Evolutionary conservation across 331 rosid species (phyloP).

Genomic region (Malus hybrid): DNA sequence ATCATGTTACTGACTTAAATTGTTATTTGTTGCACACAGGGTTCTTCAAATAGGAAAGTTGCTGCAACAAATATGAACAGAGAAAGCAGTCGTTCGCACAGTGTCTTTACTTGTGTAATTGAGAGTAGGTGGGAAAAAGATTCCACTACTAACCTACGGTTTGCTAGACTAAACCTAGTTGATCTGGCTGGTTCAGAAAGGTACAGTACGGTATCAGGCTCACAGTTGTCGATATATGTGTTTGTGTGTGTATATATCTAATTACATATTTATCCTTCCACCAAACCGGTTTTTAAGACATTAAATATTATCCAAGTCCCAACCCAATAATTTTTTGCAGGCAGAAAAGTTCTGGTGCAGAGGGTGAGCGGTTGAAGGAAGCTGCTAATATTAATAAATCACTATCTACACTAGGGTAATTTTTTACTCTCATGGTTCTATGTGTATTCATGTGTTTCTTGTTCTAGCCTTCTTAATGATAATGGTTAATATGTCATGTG

Average conservation of each 20-base stretch:
- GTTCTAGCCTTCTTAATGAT: background rate
- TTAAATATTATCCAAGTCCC: conserved; percentile 3
- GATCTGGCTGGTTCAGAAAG: conserved; percentile 99
- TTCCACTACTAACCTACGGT: conserved; percentile 78
- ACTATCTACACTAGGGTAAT: conserved; percentile 86
- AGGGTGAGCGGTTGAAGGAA: conserved; percentile 97
- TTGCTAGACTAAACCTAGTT: conserved; percentile 88
- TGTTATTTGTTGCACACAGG: conserved; percentile 44
- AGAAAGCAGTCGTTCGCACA: conserved; percentile 96
- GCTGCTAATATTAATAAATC: conserved; percentile 95
- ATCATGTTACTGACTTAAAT: conserved; percentile 7
- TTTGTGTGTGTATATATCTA: background rate
- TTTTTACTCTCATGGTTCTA: background rate
- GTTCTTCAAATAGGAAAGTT: conserved; percentile 93
- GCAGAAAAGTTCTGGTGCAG: conserved; percentile 98
- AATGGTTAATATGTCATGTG: conserved; percentile 12
- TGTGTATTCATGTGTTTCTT: background rate
- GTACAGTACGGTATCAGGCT: conserved; percentile 27
- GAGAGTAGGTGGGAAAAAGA: conserved; percentile 97
- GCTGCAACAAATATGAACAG: conserved; percentile 98
- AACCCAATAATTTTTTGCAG: conserved; percentile 27
- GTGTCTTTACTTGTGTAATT: conserved; percentile 95
- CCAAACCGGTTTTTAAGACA: background rate
- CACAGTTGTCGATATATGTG: conserved; percentile 3
- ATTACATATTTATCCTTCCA: background rate